Base-by-base conservation (phyloP, 768 basidiomycete genomes). In the Suillus cothurnatus region DNA sequence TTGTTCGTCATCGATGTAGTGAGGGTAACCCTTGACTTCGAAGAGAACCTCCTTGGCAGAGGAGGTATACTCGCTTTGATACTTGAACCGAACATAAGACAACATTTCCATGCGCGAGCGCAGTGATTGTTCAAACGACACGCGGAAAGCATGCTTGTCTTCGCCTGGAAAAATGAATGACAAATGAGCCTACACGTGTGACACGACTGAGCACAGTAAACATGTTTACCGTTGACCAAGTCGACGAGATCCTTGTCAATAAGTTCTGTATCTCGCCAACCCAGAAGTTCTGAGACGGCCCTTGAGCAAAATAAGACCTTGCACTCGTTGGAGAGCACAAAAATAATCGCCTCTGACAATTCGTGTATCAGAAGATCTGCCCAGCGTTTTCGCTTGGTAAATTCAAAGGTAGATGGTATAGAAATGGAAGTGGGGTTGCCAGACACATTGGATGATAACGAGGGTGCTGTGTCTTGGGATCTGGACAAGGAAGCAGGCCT, bases 381-480 rank as follows among this genome's bases (percentile, higher is more conserved):
- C 94, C 94, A 95, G 63, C 89, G 84, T 74, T 94, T 94, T 63
- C 93, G 81, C 72, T 92, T 93, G 0, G 92, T 93, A 74, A 95
- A 95, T 74, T 95, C 94, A 70, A 88, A 95, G 15, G 79, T 79
- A 9, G 78, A 70, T 1, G 58, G 6, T 17, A 39, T 17, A 26
- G 49, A 56, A 26, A 32, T 43, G 5, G 67, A 8, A 8, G 43
- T 14, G 14, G 52, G 19, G 12, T 50, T 65, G 19, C 14, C 23
- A 17, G 58, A 12, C 3, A 55, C 50, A 62, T 62, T 55, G 49
- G 23, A 62, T 2, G 50, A 55, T 14, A 32, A 63, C 9, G 23
- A 56, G 34, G 21, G 47, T 21, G 26, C 1, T 3, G 47, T 11
- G 3, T 39, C 38, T 36, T 63, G 50, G 23, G 38, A 31, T 49